Evolutionary conservation across 371 early-diverging fungal species (phyloP), one percentile per base, ranked within the genome.

Genomic region (Saksenaea oblongispora): DNA sequence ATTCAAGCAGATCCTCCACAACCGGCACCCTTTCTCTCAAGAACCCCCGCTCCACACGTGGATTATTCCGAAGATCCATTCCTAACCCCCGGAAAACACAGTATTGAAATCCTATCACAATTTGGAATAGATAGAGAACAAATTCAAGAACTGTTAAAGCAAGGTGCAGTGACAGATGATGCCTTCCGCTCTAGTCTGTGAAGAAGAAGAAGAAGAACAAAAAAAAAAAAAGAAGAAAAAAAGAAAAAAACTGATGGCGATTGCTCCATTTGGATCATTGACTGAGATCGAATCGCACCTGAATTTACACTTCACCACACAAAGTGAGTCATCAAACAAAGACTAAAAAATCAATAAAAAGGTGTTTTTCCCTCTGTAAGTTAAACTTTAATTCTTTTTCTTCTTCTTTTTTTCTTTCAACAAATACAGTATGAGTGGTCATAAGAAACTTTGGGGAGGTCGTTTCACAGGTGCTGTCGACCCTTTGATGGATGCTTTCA

Each of bases 401-500:
- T 54, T 39, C 51, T 58, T 28, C 24, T 58, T 15, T 34, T 34
- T 54, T 41, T 44, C 13, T 41, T 34, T 3, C 57, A 62, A 36
- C 17, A 61, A 24, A 14, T 22, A 31, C 36, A 61, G 15, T 26
- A 69, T 61, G 61, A 57, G 44, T 28, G 70, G 62, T 64, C 74
- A 74, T 54, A 77, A 75, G 47, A 91, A 91, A 66, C 84, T 92
- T 55, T 92, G 93, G 93, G 93, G 94, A 42, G 94, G 94, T 14
- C 90, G 93, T 36, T 93, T 93, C 78, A 83, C 90, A 9, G 97
- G 95, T 61, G 91, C 87, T 60, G 94, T 89, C 47, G 97, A 98
- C 74, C 97, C 98, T 18, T 75, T 96, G 17, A 98, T 98, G 98
- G 93, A 95, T 61, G 89, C 86, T 42, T 96, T 98, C 81, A 98